Evolutionary conservation across 2,329 filamentous ascomycete species (phyloP), one percentile per base, ranked within the genome.

Genomic region (Colletotrichum tamarilloi): DNA sequence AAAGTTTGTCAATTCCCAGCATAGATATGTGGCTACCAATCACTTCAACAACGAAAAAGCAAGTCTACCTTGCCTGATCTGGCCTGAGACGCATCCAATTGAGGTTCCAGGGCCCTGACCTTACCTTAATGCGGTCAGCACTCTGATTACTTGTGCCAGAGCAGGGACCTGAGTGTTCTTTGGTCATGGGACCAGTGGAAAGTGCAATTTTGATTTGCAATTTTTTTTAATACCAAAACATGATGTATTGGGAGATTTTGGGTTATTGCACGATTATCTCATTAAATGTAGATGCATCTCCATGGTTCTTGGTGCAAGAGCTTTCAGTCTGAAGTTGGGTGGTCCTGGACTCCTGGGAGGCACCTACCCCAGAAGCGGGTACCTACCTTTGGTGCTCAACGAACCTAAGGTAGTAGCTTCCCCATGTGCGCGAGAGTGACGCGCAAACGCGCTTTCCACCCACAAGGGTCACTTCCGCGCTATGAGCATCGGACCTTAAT

Each of bases 401-500:
- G 42, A 49, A 49, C 42, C 42, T n/a, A 9, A 49, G 42, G 28
- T 30, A 16, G 22, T 30, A 28, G 30, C 62, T 65, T 56, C 49
- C 52, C 46, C 32, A 8, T 22, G 52, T 26, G 52, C 30, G 28
- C 46, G 26, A 65, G 22, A 65, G 38, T 57, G 35, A 65, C 62
- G 52, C 62, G 62, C 32, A 30, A 65, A 65, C 62, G 62, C 62
- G 62, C 52, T 30, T 64, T 64, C 30, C 62, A n/a, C 26, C 22
- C 16, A 57, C 19, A 32, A 24, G 49, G 52, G 62, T 57, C 24
- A 22, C 52, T 46, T 65, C 32, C 52, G 24, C 52, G 24, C 62
- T 30, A 57, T 11, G 32, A 16, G 38, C 5, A 56, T 30, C 53
- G 46, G n/a, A 26, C 46, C 46, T 64, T 63, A 9, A 30, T 49